Conservation (phyloP, 1,284 basidiomycete genomes). For the Microbotryomycetes sp. region DNA sequence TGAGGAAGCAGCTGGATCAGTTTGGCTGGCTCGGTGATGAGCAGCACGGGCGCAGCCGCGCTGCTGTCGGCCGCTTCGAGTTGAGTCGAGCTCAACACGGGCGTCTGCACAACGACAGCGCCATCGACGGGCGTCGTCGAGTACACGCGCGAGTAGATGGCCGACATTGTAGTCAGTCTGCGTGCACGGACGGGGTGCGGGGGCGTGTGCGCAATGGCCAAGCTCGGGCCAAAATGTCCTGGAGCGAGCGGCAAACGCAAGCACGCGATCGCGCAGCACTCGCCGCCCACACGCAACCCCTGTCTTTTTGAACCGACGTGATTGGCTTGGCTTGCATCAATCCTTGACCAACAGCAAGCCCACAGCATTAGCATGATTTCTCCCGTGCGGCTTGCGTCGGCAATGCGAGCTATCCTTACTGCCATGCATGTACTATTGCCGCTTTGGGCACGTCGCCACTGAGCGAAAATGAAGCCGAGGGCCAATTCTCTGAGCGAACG, state of each 20-base stretch:
- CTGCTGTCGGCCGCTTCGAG: constrained; percentile 1
- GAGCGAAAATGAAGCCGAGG: no score
- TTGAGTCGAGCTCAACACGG: constrained; percentile 11
- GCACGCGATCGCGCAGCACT: not conserved
- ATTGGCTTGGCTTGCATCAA: no score
- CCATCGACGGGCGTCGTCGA: constrained; percentile 10
- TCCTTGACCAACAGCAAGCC: no score
- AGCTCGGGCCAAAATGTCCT: not conserved
- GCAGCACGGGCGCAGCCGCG: constrained; percentile 8
- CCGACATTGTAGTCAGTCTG: constrained; percentile 1
- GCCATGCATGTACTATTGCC: no score
- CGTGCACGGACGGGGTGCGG: no score
- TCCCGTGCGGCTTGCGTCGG: no score
- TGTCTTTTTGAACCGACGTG: no score
- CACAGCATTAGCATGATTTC: no score
- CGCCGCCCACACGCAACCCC: no score
- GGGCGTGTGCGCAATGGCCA: not conserved
- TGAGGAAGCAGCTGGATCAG: constrained; percentile 23
- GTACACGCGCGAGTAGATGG: constrained; percentile 15
- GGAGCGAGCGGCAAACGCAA: not conserved
- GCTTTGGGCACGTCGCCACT: no score
- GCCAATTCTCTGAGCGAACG: no score
- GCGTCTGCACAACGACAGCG: constrained; percentile 14
- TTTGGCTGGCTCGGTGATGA: constrained; percentile 13
- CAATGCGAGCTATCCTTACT: no score